Evolutionary conservation across 2,329 filamentous ascomycete genomes (phyloP), one percentile per base, ranked within the genome.

Genomic region (Dactylellina haptotyla): DNA sequence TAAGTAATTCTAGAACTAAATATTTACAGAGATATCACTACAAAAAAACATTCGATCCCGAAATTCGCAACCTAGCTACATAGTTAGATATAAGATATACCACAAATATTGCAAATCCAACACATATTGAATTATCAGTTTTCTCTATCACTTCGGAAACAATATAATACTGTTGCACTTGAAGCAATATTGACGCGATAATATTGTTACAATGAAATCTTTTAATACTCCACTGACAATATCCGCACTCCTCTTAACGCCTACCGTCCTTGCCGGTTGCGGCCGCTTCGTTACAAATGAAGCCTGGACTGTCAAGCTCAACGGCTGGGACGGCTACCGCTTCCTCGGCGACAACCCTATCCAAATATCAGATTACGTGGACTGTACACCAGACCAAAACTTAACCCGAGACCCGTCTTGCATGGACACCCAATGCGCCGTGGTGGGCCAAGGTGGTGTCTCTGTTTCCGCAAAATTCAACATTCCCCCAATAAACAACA

Each of bases 281-380:
- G 18, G 5, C 25, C 37, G 50, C 18, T 65, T 65, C 28, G 20
- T 18, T 12, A 65, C 61, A 34, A 56, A 23, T 20, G 50, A 56
- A 2, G 23, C n/a, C 10, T 65, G 61, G 61, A 10, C 10, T 34
- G 9, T 26, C 28, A 56, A 26, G 37, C 9, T 8, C 5, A 10
- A 14, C 18, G 12, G 12, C 12, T 8, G 1, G 1, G 16, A 30
- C 3, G 50, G 50, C 20, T 48, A 39, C 50, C 0, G 12, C 10
- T 65, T 56, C 39, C 61, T 65, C 28, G 12, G 12, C 8, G 26
- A 39, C 9, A n/a, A 30, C 3, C 37, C 61, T 5, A 20, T 25
- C 28, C 61, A 65, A 48, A 34, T 56, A 5, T 57, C 61, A 10
- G 12, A 48, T 20, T 48, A 6, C 9, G 8, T 23, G 14, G 30